Percentiles rank a stretch among this genome's conserved stretches.
Evolutionary conservation across 2,329 filamentous ascomycete genomes (phyloP).

Genomic region (Hypomyces rosellus): DNA sequence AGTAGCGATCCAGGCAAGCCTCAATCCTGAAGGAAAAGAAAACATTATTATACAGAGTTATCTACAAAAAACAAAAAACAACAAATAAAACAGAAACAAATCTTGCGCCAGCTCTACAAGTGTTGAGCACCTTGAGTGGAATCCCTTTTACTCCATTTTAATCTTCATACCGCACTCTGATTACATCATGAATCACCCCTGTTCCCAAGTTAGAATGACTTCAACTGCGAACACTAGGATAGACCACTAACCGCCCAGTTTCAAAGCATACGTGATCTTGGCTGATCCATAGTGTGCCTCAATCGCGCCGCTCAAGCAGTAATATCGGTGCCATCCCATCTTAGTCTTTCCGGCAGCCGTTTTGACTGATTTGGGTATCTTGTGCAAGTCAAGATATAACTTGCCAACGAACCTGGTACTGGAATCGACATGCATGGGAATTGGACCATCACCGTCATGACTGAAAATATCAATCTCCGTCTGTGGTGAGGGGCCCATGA

Average conservation of each 20-base stretch:
- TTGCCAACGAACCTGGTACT: slow-evolving; percentile 27
- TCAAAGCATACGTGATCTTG: slow-evolving; percentile 31
- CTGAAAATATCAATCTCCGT: slow-evolving; percentile 34
- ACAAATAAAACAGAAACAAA: background rate
- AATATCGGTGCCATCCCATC: slow-evolving; percentile 32
- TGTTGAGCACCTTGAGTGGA: background rate
- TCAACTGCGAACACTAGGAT: background rate
- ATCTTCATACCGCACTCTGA: slow-evolving; percentile 29
- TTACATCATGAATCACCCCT: slow-evolving; percentile 32
- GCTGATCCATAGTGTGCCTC: slow-evolving; percentile 33
- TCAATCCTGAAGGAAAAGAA: background rate
- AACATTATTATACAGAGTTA: background rate
- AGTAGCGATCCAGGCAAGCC: background rate
- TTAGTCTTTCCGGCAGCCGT: slow-evolving; percentile 23
- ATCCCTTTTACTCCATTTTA: background rate
- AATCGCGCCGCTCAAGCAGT: slow-evolving; percentile 30
- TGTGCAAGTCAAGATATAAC: slow-evolving; percentile 29
- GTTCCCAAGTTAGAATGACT: background rate
- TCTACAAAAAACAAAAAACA: background rate
- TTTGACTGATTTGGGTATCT: slow-evolving; percentile 27
- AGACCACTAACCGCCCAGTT: slow-evolving; percentile 28
- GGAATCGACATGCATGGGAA: slow-evolving; percentile 25
- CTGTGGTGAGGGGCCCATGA: slow-evolving; percentile 28
- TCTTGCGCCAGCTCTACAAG: background rate
- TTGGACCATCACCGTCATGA: slow-evolving; percentile 25